Conservation (phyloP, 2,329 filamentous ascomycete species). For the Elsinoe fawcettii region DNA sequence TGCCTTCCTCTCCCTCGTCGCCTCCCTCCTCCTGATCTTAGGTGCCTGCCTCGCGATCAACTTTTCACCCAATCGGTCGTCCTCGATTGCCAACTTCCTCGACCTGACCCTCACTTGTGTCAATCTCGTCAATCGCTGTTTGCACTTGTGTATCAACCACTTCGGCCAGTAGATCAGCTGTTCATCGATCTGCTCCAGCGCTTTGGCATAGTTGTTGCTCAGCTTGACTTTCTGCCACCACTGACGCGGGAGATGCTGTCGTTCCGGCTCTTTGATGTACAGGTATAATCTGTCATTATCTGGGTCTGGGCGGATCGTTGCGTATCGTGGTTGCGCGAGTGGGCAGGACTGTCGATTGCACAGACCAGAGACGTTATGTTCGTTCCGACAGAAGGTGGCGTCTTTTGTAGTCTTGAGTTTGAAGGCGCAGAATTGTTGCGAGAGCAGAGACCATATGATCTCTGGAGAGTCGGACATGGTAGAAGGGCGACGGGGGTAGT, state of each 20-base stretch:
- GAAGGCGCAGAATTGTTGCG: constrained; percentile 90
- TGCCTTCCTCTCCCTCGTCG: constrained; percentile 43
- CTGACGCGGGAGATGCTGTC: constrained; percentile 78
- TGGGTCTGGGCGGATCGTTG: constrained; percentile 78
- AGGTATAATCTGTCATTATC: constrained; percentile 78
- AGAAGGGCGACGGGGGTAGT: not conserved
- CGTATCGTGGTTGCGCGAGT: constrained; percentile 85
- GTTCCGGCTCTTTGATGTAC: constrained; percentile 93
- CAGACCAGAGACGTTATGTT: constrained; percentile 48
- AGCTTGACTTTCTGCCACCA: constrained; percentile 92
- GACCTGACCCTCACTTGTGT: constrained; percentile 80
- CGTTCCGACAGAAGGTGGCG: constrained; percentile 92
- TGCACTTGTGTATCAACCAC: constrained; percentile 88
- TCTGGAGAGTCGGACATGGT: constrained; percentile 40
- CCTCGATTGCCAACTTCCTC: constrained; percentile 75
- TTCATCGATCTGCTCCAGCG: constrained; percentile 78
- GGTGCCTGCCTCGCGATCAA: constrained; percentile 83
- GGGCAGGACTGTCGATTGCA: constrained; percentile 86
- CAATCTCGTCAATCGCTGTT: constrained; percentile 85
- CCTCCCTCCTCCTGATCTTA: constrained; percentile 59
- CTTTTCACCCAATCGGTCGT: constrained; percentile 80
- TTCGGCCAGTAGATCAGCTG: constrained; percentile 89
- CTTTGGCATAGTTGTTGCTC: constrained; percentile 82
- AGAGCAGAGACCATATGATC: constrained; percentile 95
- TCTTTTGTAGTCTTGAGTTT: constrained; percentile 81